phyloP scores from a whole-genome alignment of 345 rosid species.

The Crucihimalaya himalaica region DNA sequence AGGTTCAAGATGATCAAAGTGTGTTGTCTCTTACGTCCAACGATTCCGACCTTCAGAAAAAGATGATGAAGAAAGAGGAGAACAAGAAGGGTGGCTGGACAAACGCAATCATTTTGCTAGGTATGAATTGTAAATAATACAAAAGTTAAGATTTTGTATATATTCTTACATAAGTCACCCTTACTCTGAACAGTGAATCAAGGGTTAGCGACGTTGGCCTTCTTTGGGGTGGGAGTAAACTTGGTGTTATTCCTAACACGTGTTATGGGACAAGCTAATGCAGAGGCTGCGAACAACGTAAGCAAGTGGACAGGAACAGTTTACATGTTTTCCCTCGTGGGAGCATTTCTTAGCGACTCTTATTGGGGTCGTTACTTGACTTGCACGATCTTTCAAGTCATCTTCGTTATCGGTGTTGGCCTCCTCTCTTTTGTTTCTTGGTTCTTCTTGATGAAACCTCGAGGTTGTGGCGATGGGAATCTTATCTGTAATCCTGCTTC shows the following conservation, averaged over 20 bases:
- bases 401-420: conserved; percentile 47
- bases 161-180: not conserved
- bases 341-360: conserved; percentile 93
- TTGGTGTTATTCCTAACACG: conserved; percentile 80
- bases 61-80: conserved; percentile 12
- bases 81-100: conserved; percentile 48
- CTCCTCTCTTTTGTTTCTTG: conserved; percentile 63
- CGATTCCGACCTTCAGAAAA: conserved; percentile 32
- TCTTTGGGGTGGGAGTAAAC: conserved; percentile 93
- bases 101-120: conserved; percentile 49
- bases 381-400: conserved; percentile 40
- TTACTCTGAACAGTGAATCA: conserved; percentile 57
- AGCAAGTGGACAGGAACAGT: conserved; percentile 98
- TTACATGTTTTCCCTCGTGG: conserved; percentile 76
- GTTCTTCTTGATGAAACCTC: conserved; percentile 66
- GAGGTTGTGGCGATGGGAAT: conserved; percentile 68
- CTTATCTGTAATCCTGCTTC: conserved; percentile 48
- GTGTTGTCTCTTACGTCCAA: conserved; percentile 17
- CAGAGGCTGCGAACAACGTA: conserved; percentile 82
- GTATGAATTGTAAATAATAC: conserved; percentile 9
- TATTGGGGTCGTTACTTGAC: conserved; percentile 96
- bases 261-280: conserved; percentile 74
- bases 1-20: conserved; percentile 35
- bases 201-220: conserved; percentile 83
- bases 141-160: not conserved